Evolutionary conservation across 768 basidiomycete genomes (phyloP), one percentile per base, ranked within the genome.

Genomic region (Tremella mesenterica): DNA sequence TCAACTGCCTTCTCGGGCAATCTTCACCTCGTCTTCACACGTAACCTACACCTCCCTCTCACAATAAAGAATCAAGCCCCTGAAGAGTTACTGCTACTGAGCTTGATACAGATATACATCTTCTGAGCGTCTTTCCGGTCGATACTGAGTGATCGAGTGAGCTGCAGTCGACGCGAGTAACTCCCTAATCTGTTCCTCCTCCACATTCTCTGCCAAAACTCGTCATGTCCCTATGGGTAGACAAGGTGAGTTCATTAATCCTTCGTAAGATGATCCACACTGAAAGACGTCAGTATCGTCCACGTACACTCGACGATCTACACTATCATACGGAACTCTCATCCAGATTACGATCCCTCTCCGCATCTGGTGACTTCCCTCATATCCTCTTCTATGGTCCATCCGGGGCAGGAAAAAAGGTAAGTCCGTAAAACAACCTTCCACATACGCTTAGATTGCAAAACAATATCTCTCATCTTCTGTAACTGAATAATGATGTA

Each of bases 331-430:
- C 77, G 29, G 80, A 79, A 36, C 82, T 99, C 28, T 88, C 91
- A 18, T 77, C 79, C 21, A 81, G 93, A 23, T 77, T 96, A 28
- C 80, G 79, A 56, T 85, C 91, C 1, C 77, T 96, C 57, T 85
- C 92, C 0, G 80, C 83, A 1, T 85, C 88, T 1, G 88, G 88
- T 0, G 92, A 97, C 77, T 96, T 99, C 70, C 93, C 93, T 7
- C 93, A 99, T 71, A 84, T 95, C 77, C 81, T 99, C 1, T 93
- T 97, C 76, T 99, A 96, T 67, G 93, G 93, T 0, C 93, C 93
- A 8, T 88, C 88, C 3, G 93, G 93, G 20, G 90, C 93, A 13
- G 93, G 93, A 14, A 97, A 97, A 78, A 99, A 99, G 67, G 71
- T 73, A 20, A 45, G 67, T 46, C 34, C n/a, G n/a, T 18, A 13